Conservation (phyloP, 1,139 yeast species). For the Saccharomycopsis hybrid region DNA sequence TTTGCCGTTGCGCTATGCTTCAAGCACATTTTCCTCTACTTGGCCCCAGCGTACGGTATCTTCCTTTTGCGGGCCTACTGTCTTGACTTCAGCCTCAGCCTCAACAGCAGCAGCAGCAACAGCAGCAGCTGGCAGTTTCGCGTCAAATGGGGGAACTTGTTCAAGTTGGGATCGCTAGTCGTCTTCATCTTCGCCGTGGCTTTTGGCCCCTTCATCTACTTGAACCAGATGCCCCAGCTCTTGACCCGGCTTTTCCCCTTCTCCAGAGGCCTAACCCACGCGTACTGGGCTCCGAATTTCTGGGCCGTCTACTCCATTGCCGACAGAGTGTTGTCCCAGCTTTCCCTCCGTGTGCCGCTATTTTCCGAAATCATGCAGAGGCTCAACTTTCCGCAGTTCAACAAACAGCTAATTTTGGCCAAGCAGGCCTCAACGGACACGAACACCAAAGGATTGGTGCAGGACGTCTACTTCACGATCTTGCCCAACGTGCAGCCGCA, state of each 20-base stretch:
- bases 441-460: slow-evolving; percentile 84
- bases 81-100: too few relatives aligned
- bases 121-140: too few relatives aligned
- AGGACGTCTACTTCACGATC: slow-evolving; percentile 77
- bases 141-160: slow-evolving; percentile 53
- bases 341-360: slow-evolving; percentile 42
- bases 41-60: slow-evolving; percentile 91
- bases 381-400: slow-evolving; percentile 27
- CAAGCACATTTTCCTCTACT: slow-evolving; percentile 86
- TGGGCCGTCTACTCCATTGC: slow-evolving; percentile 91
- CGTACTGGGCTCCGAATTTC: slow-evolving; percentile 97
- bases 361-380: slow-evolving; percentile 31
- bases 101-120: too few relatives aligned
- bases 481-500: slow-evolving; percentile 77
- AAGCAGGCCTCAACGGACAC: slow-evolving; percentile 29
- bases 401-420: slow-evolving; percentile 27
- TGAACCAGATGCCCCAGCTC: slow-evolving; percentile 59
- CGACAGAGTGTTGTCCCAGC: slow-evolving; percentile 65
- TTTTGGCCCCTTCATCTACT: slow-evolving; percentile 73
- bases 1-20: slow-evolving; percentile 80
- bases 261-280: slow-evolving; percentile 92
- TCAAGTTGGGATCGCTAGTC: slow-evolving; percentile 64
- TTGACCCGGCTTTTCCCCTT: slow-evolving; percentile 78
- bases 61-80: slow-evolving; percentile 71
- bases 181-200: slow-evolving; percentile 56